Evolutionary conservation across 1,139 yeast genomes (phyloP), one percentile per base, ranked within the genome.

Genomic region (Saccharomyces hybrid): DNA sequence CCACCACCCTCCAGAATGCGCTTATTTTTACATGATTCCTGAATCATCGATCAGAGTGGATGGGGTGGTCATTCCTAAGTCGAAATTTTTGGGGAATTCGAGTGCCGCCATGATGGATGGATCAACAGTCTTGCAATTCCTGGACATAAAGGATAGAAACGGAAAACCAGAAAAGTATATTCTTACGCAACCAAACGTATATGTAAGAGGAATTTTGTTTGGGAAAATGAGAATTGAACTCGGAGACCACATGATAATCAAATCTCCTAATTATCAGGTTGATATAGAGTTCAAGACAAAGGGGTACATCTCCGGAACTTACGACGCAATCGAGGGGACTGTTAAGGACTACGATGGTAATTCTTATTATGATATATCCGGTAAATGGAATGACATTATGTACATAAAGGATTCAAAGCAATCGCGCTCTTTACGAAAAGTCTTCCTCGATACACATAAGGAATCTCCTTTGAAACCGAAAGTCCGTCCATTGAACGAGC

Each of bases 71-170:
- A 78, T 89, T 50, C 99, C 99, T 14, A 84, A 81, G 65, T 90
- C 97, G 0, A 82, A 82, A 66, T 95, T 93, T 65, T 76, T 93
- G 57, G 99, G 99, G 31, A 93, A 91, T 68, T 89, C 97, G 0
- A 91, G 97, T 0, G 99, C 98, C 14, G 96, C 97, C 2, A 82
- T 93, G 68, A 93, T 93, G 99, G 97, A 91, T 62, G 99, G 99
- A 19, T 70, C 80, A 60, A 95, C 88, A 0, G 83, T 80, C 55
- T 74, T 93, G 19, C 82, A 88, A 46, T 80, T 93, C 56, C 78
- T 86, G 47, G 84, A 88, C 60, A 73, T 78, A n/a, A 70, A 72
- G 34, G 81, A 81, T 58, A 57, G 68, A 11, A 62, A 69, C 16
- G 81, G 81, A 6, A 63, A 71, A n/a, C 77, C 80, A 7, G 95